These are phyloP conservation scores for Silene latifolia DNA, from an alignment of 148 eudicot genomes.

Conservation along the genomic window DNA sequence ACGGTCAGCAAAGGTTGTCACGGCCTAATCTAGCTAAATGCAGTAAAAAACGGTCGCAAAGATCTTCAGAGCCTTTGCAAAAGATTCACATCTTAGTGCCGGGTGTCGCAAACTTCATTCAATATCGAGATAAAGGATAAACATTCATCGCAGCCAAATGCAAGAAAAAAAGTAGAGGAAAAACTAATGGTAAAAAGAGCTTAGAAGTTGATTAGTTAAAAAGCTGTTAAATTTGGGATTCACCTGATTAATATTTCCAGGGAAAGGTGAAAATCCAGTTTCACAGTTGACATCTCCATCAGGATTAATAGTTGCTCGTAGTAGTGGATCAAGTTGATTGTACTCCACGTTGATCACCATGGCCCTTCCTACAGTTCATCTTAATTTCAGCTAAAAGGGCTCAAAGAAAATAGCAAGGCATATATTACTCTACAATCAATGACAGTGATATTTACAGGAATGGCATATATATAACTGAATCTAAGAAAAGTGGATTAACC, in stretches of 20 bases:
- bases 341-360: constrained; percentile 99
- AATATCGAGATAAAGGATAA: neutral
- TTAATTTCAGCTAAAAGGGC: constrained; percentile 9
- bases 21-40: too few species aligned
- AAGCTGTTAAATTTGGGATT: constrained; percentile 10
- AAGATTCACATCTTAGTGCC: neutral
- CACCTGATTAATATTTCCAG: constrained; percentile 98
- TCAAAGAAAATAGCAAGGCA: neutral
- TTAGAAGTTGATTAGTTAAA: neutral
- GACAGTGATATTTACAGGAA: neutral
- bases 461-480: neutral
- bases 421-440: neutral
- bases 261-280: constrained; percentile 95
- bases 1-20: neutral
- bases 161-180: neutral
- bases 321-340: constrained; percentile 97
- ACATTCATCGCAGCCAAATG: neutral
- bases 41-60: neutral
- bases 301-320: constrained; percentile 80
- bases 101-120: neutral
- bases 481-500: neutral
- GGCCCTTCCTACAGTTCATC: constrained; percentile 57
- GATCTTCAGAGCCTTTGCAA: neutral
- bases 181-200: neutral
- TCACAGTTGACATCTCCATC: constrained; percentile 94